Evolutionary conservation across 2,329 filamentous ascomycete genomes (phyloP).

Genomic region (Trichoderma breve): DNA sequence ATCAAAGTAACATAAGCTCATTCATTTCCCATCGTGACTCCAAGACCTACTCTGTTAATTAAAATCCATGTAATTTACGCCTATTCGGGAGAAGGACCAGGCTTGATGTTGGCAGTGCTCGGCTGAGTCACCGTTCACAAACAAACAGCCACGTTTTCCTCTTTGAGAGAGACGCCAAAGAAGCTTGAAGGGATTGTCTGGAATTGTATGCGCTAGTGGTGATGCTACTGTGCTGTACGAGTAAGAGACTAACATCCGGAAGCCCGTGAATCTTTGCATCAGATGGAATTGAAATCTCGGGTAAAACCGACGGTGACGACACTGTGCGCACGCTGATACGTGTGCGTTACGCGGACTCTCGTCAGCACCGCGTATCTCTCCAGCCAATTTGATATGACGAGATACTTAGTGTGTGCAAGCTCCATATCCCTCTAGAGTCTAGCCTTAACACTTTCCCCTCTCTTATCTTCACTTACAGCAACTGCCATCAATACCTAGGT

Average conservation of each 20-base stretch:
- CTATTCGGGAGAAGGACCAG: neutral
- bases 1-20: neutral
- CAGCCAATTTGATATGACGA: neutral
- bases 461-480: neutral
- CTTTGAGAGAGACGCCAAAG: neutral
- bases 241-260: neutral
- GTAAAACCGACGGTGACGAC: neutral
- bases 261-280: neutral
- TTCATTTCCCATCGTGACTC: neutral
- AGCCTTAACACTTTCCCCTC: neutral
- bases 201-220: neutral
- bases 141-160: neutral
- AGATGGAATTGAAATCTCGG: neutral
- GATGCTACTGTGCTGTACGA: neutral
- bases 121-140: neutral
- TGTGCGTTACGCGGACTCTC: slow-evolving; percentile 2
- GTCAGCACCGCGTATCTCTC: neutral
- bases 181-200: too few relatives aligned
- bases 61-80: neutral
- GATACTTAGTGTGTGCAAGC: neutral
- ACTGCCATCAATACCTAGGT: neutral
- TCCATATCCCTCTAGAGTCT: neutral
- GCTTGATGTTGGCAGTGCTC: neutral
- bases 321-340: neutral
- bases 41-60: neutral